phyloP scores from a whole-genome alignment of 2,329 filamentous ascomycete genomes.

The Claviceps sorghi region DNA sequence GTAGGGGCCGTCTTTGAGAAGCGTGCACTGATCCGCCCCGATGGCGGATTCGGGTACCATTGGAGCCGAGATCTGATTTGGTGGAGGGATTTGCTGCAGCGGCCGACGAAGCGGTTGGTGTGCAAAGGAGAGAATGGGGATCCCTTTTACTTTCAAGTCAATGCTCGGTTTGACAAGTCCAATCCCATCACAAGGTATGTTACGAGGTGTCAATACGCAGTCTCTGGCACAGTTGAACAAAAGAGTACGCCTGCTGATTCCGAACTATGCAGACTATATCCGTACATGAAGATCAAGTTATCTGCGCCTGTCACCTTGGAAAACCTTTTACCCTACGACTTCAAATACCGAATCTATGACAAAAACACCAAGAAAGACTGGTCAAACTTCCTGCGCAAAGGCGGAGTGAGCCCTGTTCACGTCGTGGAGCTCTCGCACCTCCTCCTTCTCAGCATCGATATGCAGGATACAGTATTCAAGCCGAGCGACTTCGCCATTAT shows the following conservation, averaged over 20 bases:
- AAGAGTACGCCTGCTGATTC: background rate
- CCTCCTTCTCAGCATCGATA: slow-evolving; percentile 79
- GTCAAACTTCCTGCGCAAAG: slow-evolving; percentile 95
- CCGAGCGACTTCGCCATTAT: slow-evolving; percentile 95
- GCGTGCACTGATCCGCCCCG: slow-evolving; percentile 72
- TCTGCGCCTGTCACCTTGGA: slow-evolving; percentile 89
- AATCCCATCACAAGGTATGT: slow-evolving; percentile 61
- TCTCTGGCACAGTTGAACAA: background rate
- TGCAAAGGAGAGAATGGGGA: slow-evolving; percentile 79
- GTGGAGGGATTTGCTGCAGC: slow-evolving; percentile 82
- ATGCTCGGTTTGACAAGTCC: slow-evolving; percentile 69
- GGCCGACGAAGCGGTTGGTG: slow-evolving; percentile 72
- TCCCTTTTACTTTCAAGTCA: slow-evolving; percentile 93
- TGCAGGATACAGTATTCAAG: slow-evolving; percentile 92
- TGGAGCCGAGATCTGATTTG: slow-evolving; percentile 85
- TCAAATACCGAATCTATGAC: slow-evolving; percentile 98
- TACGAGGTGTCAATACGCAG: slow-evolving; percentile 13
- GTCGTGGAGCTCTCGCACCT: slow-evolving; percentile 93
- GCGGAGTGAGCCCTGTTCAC: slow-evolving; percentile 91
- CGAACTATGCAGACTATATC: slow-evolving; percentile 50
- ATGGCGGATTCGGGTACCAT: slow-evolving; percentile 89
- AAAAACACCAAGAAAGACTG: slow-evolving; percentile 98
- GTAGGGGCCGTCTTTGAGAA: slow-evolving; percentile 88
- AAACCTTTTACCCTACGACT: slow-evolving; percentile 90
- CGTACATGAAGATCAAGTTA: slow-evolving; percentile 84